Base-by-base conservation (phyloP, 805 yeast genomes). In the Cyberlindnera japonica region DNA sequence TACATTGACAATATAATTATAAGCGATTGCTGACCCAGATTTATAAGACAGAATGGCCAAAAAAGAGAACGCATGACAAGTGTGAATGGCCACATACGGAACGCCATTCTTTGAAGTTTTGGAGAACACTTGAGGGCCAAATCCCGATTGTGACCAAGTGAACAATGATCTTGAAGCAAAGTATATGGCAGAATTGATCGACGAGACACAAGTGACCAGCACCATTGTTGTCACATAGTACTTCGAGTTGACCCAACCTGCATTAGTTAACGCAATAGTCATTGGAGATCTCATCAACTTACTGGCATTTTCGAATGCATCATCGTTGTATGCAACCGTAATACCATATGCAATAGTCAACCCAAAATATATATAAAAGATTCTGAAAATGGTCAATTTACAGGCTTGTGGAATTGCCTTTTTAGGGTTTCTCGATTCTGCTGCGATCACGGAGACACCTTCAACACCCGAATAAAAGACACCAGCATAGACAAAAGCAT, bases 391-490 rank as follows among this genome's bases (percentile, higher is more conserved):
- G 23, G 83, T 86, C 52, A 77, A 79, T 53, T 71, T 77, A 50
- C 80, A 77, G 24, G 90, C 88, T 37, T 72, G 69, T 38, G 90
- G 89, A 39, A 83, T 81, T 23, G 85, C 63, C 53, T 77, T 81
- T 59, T 81, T 69, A 39, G 89, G 87, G 58, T 79, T 79, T 25
- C 72, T 69, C 26, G 83, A 71, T 64, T 83, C 93, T 55, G 88
- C 85, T 14, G 85, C 83, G 13, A 85, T 70, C 31, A 83, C 69
- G 55, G 87, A 87, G 23, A 81, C 79, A 59, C 81, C 71, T 61
- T 83, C 93, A 41, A 83, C 79, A 61, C 90, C 90, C 59, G 82
- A 88, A 59, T 75, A 81, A 24, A 87, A 82, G 63, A 81, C 81
- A 23, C 84, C 83, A 18, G 90, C 86, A 43, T 75, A 75, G 47